Conservation (phyloP, 331 rosid genomes). For the Malus hybrid region DNA sequence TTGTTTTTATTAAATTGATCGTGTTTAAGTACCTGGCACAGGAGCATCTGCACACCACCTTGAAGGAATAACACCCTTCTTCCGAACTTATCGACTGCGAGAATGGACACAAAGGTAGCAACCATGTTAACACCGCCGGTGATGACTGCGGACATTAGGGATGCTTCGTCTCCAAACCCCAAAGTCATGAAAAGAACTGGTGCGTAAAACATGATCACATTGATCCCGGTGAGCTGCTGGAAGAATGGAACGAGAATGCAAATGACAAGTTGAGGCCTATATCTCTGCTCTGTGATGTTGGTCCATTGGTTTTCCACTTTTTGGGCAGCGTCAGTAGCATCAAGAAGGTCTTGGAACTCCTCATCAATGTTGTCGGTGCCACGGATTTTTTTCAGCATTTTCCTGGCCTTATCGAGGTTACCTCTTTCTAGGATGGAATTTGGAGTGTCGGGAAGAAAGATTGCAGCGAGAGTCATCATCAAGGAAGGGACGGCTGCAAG, state of each 20-base stretch:
- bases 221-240: constrained; percentile 71
- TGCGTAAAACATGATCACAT: constrained; percentile 75
- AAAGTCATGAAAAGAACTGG: constrained; percentile 68
- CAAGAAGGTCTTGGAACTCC: constrained; percentile 46
- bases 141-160: constrained; percentile 64
- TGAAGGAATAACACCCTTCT: constrained; percentile 48
- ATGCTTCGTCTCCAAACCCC: constrained; percentile 59
- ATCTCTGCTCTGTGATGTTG: constrained; percentile 39
- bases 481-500: constrained; percentile 61
- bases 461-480: constrained; percentile 43
- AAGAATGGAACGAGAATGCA: constrained; percentile 59
- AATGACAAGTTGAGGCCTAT: constrained; percentile 60
- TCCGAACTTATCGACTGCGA: constrained; percentile 53
- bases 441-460: constrained; percentile 67
- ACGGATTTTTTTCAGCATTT: constrained; percentile 36
- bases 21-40: constrained; percentile 46
- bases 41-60: constrained; percentile 72
- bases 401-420: constrained; percentile 30
- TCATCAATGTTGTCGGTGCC: constrained; percentile 41
- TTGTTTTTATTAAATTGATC: not conserved
- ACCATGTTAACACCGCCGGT: constrained; percentile 45
- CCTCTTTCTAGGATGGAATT: constrained; percentile 60
- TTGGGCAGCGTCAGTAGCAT: constrained; percentile 52
- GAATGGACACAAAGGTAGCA: constrained; percentile 49
- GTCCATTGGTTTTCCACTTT: constrained; percentile 55